Conservation (phyloP, 2,329 filamentous ascomycete genomes). For the Orbilia oligospora region DNA sequence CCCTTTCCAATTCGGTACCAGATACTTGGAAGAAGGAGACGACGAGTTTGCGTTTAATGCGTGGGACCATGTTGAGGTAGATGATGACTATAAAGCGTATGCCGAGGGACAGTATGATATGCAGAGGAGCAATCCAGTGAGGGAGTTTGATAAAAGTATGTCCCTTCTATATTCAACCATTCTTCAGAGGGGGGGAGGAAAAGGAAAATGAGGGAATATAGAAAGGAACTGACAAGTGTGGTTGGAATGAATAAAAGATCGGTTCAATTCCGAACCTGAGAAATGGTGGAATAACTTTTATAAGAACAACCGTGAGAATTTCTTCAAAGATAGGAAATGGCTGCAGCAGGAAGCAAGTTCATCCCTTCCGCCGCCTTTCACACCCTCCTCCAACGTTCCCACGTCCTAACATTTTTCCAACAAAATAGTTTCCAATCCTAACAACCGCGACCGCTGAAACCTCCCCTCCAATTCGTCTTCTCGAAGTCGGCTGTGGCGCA, state of each 20-base stretch:
- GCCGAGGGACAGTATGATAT: slow-evolving; percentile 85
- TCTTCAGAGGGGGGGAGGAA: no score
- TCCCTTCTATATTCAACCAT: background rate
- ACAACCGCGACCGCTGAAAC: slow-evolving; percentile 79
- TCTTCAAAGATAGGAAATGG: slow-evolving; percentile 99
- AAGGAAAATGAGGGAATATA: no score
- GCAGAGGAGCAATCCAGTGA: slow-evolving; percentile 88
- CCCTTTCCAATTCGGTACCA: slow-evolving; percentile 91
- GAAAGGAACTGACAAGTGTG: background rate
- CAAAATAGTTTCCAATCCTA: slow-evolving; percentile 81
- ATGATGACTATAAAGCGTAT: slow-evolving; percentile 88
- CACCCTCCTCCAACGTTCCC: no score
- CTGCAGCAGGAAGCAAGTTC: slow-evolving; percentile 80
- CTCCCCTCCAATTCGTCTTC: slow-evolving; percentile 78
- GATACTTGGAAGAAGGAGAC: slow-evolving; percentile 81
- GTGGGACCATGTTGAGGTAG: slow-evolving; percentile 97
- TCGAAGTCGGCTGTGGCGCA: slow-evolving; percentile 95
- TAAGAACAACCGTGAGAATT: slow-evolving; percentile 96
- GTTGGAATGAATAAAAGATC: slow-evolving; percentile 69
- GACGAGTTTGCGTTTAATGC: slow-evolving; percentile 98
- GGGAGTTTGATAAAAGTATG: slow-evolving; percentile 89
- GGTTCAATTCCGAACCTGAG: slow-evolving; percentile 90
- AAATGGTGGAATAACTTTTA: slow-evolving; percentile 99
- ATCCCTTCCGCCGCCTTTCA: no score
- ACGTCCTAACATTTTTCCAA: background rate